Evolutionary conservation across 2,329 filamentous ascomycete species (phyloP).

Genomic region (Podosphaera xanthii): DNA sequence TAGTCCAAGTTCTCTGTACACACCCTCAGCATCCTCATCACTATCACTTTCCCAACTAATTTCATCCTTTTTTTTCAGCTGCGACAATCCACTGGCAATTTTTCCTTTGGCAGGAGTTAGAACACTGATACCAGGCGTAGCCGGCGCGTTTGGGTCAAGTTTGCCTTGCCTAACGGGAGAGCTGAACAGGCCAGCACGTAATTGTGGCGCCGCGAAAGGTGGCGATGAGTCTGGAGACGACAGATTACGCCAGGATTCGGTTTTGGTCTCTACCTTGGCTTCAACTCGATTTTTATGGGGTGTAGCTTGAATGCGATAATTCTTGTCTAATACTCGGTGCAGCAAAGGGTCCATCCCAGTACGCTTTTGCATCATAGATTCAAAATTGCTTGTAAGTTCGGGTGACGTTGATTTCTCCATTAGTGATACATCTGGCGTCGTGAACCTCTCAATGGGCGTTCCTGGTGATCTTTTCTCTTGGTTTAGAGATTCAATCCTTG

Average conservation of each 20-base stretch:
- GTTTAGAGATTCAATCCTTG: conserved; percentile 23
- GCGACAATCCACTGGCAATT: conserved; percentile 27
- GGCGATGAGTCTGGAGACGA: conserved; percentile 38
- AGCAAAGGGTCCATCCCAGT: conserved; percentile 51
- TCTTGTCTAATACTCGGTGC: conserved; percentile 85
- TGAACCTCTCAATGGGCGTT: conserved; percentile 19
- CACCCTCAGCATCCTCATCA: conserved; percentile 31
- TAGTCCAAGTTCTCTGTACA: conserved; percentile 40
- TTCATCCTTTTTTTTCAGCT: conserved; percentile 23
- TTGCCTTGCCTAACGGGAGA: conserved; percentile 35
- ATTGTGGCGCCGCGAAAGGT: conserved; percentile 55
- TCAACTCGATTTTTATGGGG: conserved; percentile 39
- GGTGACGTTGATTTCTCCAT: conserved; percentile 36
- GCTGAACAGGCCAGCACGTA: conserved; percentile 69
- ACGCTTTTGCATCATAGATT: conserved; percentile 16
- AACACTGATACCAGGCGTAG: conserved; percentile 69
- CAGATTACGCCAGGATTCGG: conserved; percentile 14
- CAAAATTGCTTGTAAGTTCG: conserved; percentile 23
- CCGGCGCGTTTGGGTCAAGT: conserved; percentile 21
- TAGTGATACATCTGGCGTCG: conserved; percentile 38
- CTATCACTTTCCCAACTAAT: conserved; percentile 50
- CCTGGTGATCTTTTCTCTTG: conserved; percentile 19
- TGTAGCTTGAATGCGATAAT: conserved; percentile 80
- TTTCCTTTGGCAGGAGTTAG: conserved; percentile 43
- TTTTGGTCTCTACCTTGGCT: conserved; percentile 11